Evolutionary conservation across 1,139 yeast genomes (phyloP), one percentile per base, ranked within the genome.

Genomic region (Candida smagusa): DNA sequence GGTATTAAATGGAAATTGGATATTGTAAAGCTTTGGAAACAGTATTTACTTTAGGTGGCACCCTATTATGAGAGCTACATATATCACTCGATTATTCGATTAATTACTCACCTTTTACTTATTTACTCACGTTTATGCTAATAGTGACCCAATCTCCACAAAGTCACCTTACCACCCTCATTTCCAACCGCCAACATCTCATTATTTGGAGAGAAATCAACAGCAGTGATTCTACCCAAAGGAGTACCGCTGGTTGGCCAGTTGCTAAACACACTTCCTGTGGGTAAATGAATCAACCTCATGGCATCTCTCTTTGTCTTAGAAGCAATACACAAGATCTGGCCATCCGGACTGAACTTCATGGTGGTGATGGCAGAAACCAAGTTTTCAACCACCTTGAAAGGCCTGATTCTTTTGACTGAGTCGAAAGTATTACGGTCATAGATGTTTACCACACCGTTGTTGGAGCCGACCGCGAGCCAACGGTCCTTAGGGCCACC

Each of bases 191-290:
- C 88, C 43, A 92, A 61, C 81, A 89, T 79, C 59, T 88, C 92
- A 41, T 82, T 79, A 46, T 80, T 80, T 22, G 95, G 90, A 22
- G 95, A 81, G 59, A 90, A 90, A 8, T 80, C 76, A 3, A 80
- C 83, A n/a, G 84, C 65, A 1, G 97, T 87, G 30, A 94, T 96
- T 49, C 83, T 81, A 21, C 98, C 99, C 48, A 94, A 74, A 3
- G 98, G 98, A 0, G 99, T 90, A 7, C 89, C 92, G 40, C 92
- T 81, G 2, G 97, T 92, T 13, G 99, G 99, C 98, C 98, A 94
- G 68, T 94, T 94, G 39, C 81, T 74, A 61, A 81, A 94, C 3
- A 87, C 96, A 9, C 87, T 77, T 44, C 92, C 89, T 8, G 89
- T 74, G 9, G 97, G 96, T 42, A 92, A 63, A 55, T 94, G 98